A percentile compares a stretch with the other conserved stretches of the same genome.
These are phyloP conservation scores for Flaveria robusta DNA, from an alignment of 129 eudicot species.

Conservation along the genomic window DNA sequence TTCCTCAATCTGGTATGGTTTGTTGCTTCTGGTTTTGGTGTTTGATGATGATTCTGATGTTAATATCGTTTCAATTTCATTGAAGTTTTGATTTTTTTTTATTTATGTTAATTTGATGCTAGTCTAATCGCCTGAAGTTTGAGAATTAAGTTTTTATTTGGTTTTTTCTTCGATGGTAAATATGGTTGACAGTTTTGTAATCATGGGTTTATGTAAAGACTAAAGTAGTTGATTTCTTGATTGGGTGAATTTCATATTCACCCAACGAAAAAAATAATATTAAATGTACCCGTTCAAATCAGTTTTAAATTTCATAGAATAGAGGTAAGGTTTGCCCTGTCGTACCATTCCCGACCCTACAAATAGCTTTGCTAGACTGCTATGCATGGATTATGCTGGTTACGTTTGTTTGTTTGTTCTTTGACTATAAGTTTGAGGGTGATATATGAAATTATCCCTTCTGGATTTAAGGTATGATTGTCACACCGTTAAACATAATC, in stretches of 20 bases:
- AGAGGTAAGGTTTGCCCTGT: no score
- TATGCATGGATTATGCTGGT: no score
- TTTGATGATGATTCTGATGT: no score
- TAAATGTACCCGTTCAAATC: background rate
- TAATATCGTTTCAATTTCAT: no score
- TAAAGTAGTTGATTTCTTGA: background rate
- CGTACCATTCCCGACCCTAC: no score
- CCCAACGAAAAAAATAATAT: background rate
- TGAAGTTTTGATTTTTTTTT: no score
- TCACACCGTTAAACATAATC: no score
- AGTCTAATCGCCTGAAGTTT: background rate
- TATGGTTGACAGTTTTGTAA: background rate
- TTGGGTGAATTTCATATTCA: background rate
- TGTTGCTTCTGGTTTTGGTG: background rate
- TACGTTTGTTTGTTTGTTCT: no score
- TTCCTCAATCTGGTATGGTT: conserved; percentile 62
- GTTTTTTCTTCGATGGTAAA: background rate
- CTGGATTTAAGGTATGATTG: no score
- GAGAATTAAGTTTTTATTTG: background rate
- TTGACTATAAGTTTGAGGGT: no score
- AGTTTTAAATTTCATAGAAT: background rate
- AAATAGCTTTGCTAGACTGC: no score
- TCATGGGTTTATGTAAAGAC: background rate
- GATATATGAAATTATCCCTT: no score
- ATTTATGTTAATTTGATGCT: background rate